Evolutionary conservation across 75 land plant genomes (phyloP).

Genomic region (Larix kaempferi): DNA sequence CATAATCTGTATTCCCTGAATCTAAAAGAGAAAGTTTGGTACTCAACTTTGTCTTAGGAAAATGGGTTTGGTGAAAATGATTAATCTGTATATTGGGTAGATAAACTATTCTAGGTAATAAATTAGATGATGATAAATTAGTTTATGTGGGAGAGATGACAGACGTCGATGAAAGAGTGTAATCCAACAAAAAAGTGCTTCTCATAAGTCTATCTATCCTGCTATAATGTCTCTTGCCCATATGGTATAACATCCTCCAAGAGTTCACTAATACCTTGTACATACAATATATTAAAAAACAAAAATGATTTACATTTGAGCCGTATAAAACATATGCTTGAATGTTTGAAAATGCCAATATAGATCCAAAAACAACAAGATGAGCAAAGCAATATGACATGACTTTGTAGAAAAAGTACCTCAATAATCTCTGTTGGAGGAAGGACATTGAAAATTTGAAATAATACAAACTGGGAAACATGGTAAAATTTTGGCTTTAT

Average conservation of each 20-base stretch:
- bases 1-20: background rate
- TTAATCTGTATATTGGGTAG: background rate
- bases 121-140: background rate
- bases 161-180: conserved; percentile 73
- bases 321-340: background rate
- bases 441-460: conserved; percentile 48
- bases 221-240: conserved; percentile 79
- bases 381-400: background rate
- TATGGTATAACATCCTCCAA: conserved; percentile 87
- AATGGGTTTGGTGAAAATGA: background rate
- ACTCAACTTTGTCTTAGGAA: background rate
- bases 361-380: conserved; percentile 1
- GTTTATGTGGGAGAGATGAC: conserved; percentile 54
- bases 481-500: conserved; percentile 88
- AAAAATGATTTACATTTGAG: background rate
- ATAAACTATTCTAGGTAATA: background rate
- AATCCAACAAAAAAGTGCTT: conserved; percentile 81
- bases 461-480: conserved; percentile 85
- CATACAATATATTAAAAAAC: conserved; percentile 27
- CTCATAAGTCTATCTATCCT: conserved; percentile 71
- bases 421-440: conserved; percentile 72
- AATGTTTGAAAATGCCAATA: background rate
- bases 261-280: conserved; percentile 75
- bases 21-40: too few relatives aligned
- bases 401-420: conserved; percentile 27